Evolutionary conservation across 2,329 filamentous ascomycete genomes (phyloP).

Genomic region (Penicillium nordicum): DNA sequence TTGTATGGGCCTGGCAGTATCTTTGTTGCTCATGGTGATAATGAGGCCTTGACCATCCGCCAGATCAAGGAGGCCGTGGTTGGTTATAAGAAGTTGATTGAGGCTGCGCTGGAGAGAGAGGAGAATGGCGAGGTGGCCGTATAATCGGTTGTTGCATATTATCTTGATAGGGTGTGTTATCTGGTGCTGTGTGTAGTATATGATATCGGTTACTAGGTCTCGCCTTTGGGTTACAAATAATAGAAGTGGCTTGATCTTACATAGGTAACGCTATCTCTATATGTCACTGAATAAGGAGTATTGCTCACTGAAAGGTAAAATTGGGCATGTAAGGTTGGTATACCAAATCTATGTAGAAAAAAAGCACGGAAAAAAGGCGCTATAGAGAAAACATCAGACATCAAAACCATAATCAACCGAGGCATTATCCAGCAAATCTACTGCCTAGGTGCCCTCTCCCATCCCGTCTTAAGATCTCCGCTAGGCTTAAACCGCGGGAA

Average conservation of each 20-base stretch:
- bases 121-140: background rate
- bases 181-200: background rate
- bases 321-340: background rate
- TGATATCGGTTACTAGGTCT: background rate
- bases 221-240: background rate
- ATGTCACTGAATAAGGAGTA: background rate
- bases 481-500: conserved; percentile 81
- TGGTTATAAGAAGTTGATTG: conserved; percentile 23
- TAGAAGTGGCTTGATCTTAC: background rate
- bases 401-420: background rate
- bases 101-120: conserved; percentile 21
- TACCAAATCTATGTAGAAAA: background rate
- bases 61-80: conserved; percentile 18
- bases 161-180: background rate
- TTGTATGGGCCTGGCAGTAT: conserved; percentile 45
- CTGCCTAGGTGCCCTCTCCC: conserved; percentile 31
- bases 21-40: conserved; percentile 26
- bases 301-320: background rate
- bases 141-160: background rate
- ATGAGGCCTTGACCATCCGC: conserved; percentile 20
- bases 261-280: background rate
- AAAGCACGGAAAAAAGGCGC: background rate
- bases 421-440: background rate
- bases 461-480: conserved; percentile 41
- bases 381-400: background rate